phyloP scores from a whole-genome alignment of 768 basidiomycete species.

The Trametopsis cervina region DNA sequence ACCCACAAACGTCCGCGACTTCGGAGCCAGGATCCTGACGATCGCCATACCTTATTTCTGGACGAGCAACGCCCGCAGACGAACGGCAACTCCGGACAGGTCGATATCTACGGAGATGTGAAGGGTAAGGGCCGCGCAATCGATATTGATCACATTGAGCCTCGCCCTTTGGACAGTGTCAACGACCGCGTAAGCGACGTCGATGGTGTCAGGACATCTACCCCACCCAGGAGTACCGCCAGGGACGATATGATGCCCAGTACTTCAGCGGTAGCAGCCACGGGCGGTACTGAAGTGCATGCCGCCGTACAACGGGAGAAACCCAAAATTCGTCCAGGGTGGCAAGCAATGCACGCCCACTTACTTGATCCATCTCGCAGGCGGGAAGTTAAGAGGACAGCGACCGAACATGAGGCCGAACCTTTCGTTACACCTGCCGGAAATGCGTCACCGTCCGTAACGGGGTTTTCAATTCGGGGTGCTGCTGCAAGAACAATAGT shows the following conservation, averaged over 20 bases:
- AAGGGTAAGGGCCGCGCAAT: conserved; percentile 11
- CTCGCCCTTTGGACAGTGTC: too few relatives aligned
- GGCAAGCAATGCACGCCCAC: conserved; percentile 7
- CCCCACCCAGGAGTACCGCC: too few relatives aligned
- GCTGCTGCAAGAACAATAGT: neutral
- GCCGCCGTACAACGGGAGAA: neutral
- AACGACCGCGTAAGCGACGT: too few relatives aligned
- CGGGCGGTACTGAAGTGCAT: too few relatives aligned
- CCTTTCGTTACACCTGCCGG: neutral
- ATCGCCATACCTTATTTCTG: neutral
- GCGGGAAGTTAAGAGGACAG: neutral
- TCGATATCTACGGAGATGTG: neutral
- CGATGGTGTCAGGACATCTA: too few relatives aligned
- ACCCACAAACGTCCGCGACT: neutral
- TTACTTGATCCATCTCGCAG: neutral
- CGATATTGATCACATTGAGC: neutral
- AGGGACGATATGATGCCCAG: too few relatives aligned
- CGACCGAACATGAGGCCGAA: neutral
- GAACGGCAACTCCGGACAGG: neutral
- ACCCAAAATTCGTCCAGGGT: conserved; percentile 1
- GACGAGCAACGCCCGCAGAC: neutral
- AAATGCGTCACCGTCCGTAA: neutral
- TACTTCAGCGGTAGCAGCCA: too few relatives aligned
- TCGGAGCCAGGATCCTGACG: neutral
- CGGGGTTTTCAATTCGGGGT: conserved; percentile 5